These are phyloP conservation scores for Silene conica DNA, from an alignment of 148 eudicot genomes.

Conservation along the genomic window DNA sequence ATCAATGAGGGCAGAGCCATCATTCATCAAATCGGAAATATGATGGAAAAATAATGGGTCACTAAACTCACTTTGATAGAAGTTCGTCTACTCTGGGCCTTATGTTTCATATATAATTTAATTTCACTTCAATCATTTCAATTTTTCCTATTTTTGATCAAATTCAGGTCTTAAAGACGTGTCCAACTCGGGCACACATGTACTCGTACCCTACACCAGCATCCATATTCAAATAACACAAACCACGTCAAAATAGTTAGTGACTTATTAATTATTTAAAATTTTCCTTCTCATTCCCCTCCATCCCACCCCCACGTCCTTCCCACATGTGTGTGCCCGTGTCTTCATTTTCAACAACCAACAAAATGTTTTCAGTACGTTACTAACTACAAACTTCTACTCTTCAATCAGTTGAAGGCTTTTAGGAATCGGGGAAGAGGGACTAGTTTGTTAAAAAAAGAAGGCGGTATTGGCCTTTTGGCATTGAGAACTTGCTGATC, in stretches of 20 bases:
- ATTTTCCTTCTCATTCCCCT: neutral
- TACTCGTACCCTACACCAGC: neutral
- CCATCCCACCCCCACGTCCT: constrained; percentile 3
- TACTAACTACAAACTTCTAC: neutral
- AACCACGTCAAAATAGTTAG: neutral
- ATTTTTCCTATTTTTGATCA: neutral
- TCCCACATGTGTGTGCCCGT: constrained; percentile 2
- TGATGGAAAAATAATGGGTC: neutral
- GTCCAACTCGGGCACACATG: neutral
- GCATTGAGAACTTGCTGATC: neutral
- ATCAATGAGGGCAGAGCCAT: neutral
- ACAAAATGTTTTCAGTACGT: neutral
- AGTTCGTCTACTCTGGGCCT: neutral
- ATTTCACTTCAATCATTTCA: neutral
- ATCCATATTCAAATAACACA: neutral
- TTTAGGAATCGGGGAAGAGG: neutral
- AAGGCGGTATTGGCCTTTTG: neutral
- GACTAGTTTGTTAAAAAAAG: too few species aligned
- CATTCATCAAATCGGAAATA: neutral
- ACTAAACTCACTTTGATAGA: neutral
- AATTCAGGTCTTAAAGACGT: neutral
- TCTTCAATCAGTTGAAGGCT: neutral
- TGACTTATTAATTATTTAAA: neutral
- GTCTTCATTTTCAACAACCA: neutral
- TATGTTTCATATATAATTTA: neutral